These are phyloP conservation scores for Eragrostis curvula DNA, from an alignment of 176 grass and related monocot species.

Conservation along the genomic window DNA sequence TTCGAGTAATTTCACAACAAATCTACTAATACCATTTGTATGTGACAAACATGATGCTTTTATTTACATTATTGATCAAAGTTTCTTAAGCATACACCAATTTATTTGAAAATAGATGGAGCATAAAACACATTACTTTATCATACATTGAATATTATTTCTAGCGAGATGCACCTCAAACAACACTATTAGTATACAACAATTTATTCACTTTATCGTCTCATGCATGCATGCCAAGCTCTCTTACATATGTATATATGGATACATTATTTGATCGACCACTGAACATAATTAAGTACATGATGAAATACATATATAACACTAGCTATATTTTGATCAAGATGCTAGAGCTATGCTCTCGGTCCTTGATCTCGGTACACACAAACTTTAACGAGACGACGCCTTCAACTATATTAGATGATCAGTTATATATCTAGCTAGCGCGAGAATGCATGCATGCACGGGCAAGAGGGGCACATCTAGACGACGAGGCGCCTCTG, in stretches of 20 bases:
- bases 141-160: not conserved
- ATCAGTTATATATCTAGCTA: not conserved
- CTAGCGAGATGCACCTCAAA: not conserved
- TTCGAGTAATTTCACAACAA: no score
- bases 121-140: not conserved
- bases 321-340: not conserved
- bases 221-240: not conserved
- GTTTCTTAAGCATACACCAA: no score
- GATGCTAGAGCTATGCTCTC: not conserved
- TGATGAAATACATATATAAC: not conserved
- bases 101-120: no score
- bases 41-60: no score
- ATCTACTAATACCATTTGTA: no score
- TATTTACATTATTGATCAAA: no score
- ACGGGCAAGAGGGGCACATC: not conserved
- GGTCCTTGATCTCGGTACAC: not conserved
- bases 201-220: not conserved
- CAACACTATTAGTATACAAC: not conserved
- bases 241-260: not conserved
- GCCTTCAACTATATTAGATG: not conserved
- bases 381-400: not conserved
- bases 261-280: not conserved
- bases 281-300: not conserved
- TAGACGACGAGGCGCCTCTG: conserved; percentile 50
- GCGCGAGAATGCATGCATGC: not conserved